A percentile compares a stretch with the other conserved stretches of the same genome.
phyloP scores from a whole-genome alignment of 768 basidiomycete species.

The Pleurotus eryngii region DNA sequence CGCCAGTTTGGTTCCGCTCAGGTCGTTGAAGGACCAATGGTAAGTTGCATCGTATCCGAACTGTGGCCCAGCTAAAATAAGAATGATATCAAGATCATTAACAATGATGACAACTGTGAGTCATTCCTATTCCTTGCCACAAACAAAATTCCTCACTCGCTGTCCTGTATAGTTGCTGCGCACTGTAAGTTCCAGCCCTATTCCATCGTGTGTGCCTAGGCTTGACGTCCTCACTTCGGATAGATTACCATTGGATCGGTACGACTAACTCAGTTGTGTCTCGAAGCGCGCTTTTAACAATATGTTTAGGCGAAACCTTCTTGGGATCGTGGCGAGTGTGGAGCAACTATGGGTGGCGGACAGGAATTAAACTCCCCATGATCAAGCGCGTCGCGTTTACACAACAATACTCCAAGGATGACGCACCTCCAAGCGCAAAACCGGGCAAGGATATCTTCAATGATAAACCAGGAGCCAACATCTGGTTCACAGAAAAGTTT shows the following conservation, averaged over 20 bases:
- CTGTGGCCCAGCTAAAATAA: not conserved
- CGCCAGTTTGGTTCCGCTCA: not conserved
- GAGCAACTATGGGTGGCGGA: not conserved
- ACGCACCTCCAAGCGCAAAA: not conserved
- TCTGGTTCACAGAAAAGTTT: slow-evolving; percentile 4
- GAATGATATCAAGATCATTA: not conserved
- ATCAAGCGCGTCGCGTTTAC: slow-evolving; percentile 2
- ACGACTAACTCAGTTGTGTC: not conserved
- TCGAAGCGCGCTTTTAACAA: not conserved
- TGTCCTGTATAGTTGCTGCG: not conserved
- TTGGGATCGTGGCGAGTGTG: slow-evolving; percentile 2
- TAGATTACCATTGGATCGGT: slow-evolving; percentile 7
- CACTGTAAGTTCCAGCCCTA: not conserved
- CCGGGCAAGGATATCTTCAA: slow-evolving; percentile 4
- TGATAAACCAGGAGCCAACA: slow-evolving; percentile 1
- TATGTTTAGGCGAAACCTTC: not conserved
- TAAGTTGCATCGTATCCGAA: not conserved
- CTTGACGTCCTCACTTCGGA: not conserved
- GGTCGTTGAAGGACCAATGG: slow-evolving; percentile 2
- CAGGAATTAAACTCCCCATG: not conserved
- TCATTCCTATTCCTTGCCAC: not conserved
- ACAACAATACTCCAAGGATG: not conserved
- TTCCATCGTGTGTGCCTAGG: not conserved
- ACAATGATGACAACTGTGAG: slow-evolving; percentile 3
- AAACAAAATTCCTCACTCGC: not conserved